Base-by-base conservation (phyloP, 495 filamentous ascomycete species). In the Xylaria castorea region DNA sequence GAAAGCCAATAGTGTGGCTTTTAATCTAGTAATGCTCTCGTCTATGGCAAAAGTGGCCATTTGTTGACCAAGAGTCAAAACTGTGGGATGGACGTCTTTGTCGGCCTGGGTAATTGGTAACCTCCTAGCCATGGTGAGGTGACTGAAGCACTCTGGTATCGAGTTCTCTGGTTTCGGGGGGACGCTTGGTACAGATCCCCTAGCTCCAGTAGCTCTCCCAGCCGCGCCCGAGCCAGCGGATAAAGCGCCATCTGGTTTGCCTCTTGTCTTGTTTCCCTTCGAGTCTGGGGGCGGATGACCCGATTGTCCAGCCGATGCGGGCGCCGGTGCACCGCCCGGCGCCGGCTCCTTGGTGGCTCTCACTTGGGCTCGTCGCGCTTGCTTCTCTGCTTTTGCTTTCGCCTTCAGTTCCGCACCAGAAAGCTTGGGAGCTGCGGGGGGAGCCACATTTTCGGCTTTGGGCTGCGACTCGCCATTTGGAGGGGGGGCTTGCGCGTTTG, bases 71-170 rank as follows among this genome's bases (percentile, higher is more conserved):
- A 98, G 83, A 0, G 93, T 90, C 70, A 97, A 82, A 11, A 98
- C 91, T 1, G 94, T 90, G 3, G 94, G 94, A 78, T 99, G 94
- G 25, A 99, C 92, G 76, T 98, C 95, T 78, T 95, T 96, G 40
- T 90, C 87, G 16, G 92, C 93, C 30, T 92, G 92, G 2, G 90
- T 90, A 38, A 94, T 84, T 8, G 89, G 90, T 66, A 92, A 92
- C 70, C 91, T 86, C 74, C 92, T 89, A 48, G 92, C 88, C 71
- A 93, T 93, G 75, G 96, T 92, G 18, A 98, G 81, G 80, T 98
- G 94, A 65, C 93, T 91, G 76, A 97, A 96, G 42, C 95, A 89
- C 55, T 92, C 90, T 32, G 84, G 84, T 58, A 86, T 81, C 18
- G 91, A 89, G 44, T 89, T 91, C 79, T 94, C 94, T 67, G 89